phyloP scores from a whole-genome alignment of 2,329 filamentous ascomycete species.

The Apiospora sp. region DNA sequence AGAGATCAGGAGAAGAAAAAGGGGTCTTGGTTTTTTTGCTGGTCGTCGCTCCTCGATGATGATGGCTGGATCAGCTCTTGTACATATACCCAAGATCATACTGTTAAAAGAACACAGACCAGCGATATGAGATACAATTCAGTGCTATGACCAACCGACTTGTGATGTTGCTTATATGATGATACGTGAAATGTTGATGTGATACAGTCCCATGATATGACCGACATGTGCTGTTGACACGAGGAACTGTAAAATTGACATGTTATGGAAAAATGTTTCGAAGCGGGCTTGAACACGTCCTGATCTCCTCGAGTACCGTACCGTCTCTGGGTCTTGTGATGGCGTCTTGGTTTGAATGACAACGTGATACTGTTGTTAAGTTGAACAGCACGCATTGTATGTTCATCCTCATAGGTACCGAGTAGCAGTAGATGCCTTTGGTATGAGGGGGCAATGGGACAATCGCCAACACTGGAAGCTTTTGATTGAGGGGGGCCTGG shows the following conservation, averaged over 20 bases:
- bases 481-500: too few relatives aligned
- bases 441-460: neutral
- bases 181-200: neutral
- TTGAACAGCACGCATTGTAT: neutral
- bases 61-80: conserved; percentile 12
- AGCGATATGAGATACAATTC: neutral
- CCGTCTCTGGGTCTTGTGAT: too few relatives aligned
- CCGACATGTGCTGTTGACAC: too few relatives aligned
- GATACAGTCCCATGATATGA: neutral
- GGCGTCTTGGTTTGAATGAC: too few relatives aligned
- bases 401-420: neutral
- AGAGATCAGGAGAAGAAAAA: neutral
- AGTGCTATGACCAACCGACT: neutral
- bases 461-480: neutral
- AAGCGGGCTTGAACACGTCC: neutral
- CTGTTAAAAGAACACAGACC: conserved; percentile 3
- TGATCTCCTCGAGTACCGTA: too few relatives aligned
- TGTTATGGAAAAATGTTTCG: neutral
- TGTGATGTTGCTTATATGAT: neutral
- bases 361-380: too few relatives aligned
- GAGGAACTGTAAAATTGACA: too few relatives aligned
- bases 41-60: neutral
- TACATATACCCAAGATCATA: conserved; percentile 19
- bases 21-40: conserved; percentile 9
- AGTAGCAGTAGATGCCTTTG: neutral